Evolutionary conservation across 768 basidiomycete genomes (phyloP), one percentile per base, ranked within the genome.

Genomic region (Lentinula sp.): DNA sequence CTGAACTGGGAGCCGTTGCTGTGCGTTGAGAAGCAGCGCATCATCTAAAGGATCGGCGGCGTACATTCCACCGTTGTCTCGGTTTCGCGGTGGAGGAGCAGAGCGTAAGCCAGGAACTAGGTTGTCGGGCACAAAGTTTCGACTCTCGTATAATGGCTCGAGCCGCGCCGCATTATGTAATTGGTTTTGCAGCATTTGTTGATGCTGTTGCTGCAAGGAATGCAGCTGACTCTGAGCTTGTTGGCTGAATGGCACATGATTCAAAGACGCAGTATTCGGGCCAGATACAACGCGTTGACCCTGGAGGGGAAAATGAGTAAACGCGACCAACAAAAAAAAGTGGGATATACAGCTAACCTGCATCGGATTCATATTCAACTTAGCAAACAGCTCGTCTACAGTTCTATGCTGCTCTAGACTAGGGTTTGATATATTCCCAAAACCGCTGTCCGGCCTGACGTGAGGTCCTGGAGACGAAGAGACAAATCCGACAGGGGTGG

Each of bases 101-200:
- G 86, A 80, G 42, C 91, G 86, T 36, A 93, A 79, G 8, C 91
- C 92, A 28, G 92, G 91, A 15, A 93, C 91, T 83, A 93, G 85
- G 33, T 88, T 89, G 72, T 93, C 90, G 9, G 91, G 89, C 28
- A 90, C 82, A 65, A 93, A 93, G 65, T 80, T 84, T 63, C 90
- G 81, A 66, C 85, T 88, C 57, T 91, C 88, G 67, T 90, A 90
- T 36, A 91, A 69, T 3, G 88, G 71, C 45, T 91, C 90, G 43
- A 87, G 74, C 23, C 86, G 86, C 10, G 45, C 49, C 5, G 28
- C 39, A 65, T 76, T 79, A 55, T 72, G 75, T 15, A 28, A 72
- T 41, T 73, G 72, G 28, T 68, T 65, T 20, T 67, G 70, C 15
- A 65, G 63, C 37, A 72, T 77, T 13, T 78, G 72, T 39, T 76